Conservation (phyloP, 306 rosid genomes). For the Castanea crenata region DNA sequence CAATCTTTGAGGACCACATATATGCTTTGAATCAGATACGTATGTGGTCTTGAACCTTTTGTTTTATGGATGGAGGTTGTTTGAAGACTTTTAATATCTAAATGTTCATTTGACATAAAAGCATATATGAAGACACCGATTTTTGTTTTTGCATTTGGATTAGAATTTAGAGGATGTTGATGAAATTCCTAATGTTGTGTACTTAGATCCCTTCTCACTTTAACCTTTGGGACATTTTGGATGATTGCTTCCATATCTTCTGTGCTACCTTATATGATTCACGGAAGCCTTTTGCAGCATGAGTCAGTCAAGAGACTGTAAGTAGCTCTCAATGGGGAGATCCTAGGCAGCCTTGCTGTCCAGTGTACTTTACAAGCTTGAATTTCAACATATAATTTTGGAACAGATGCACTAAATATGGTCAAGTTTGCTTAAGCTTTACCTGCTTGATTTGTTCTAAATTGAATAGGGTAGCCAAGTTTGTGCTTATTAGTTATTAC, state of each 20-base stretch:
- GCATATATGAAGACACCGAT: background rate
- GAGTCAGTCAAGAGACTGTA: too few species aligned
- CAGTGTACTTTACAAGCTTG: too few species aligned
- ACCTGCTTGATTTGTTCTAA: too few species aligned
- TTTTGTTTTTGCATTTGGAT: background rate
- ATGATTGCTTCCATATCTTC: background rate
- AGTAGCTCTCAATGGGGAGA: too few species aligned
- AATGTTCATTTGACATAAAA: background rate
- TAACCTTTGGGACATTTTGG: background rate
- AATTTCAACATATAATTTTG: too few species aligned
- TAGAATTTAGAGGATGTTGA: background rate
- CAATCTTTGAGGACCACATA: slow-evolving; percentile 11
- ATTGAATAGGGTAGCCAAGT: too few species aligned
- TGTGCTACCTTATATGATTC: background rate
- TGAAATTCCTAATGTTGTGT: background rate
- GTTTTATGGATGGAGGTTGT: slow-evolving; percentile 9
- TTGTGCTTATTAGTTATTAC: too few species aligned
- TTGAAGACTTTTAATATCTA: slow-evolving; percentile 12
- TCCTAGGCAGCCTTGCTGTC: too few species aligned
- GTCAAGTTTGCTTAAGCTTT: too few species aligned
- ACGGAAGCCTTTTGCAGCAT: too few species aligned
- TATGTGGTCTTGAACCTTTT: slow-evolving; percentile 15
- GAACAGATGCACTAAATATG: too few species aligned
- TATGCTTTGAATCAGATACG: background rate
- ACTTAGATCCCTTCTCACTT: background rate